Percentiles rank a stretch among this genome's conserved stretches.
Evolutionary conservation across 345 rosid species (phyloP).

Genomic region (Pugionium cornutum): DNA sequence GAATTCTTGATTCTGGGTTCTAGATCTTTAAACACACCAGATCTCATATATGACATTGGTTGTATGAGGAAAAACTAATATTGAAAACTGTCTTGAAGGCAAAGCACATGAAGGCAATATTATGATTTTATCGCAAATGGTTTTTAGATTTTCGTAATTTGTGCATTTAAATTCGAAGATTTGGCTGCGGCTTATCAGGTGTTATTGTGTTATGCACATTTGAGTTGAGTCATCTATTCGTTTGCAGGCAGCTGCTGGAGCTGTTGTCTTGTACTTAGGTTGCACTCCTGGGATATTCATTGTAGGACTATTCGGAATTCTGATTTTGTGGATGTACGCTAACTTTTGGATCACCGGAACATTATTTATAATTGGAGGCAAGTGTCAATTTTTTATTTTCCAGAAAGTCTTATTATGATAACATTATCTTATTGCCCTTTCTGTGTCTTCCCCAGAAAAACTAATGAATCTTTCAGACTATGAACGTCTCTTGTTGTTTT

Average conservation of each 20-base stretch:
- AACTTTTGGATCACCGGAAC: constrained; percentile 98
- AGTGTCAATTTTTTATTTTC: too few relatives aligned
- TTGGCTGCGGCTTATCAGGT: not conserved
- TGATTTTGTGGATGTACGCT: constrained; percentile 95
- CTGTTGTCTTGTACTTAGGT: constrained; percentile 76
- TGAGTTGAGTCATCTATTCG: constrained; percentile 5
- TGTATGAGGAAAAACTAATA: not conserved
- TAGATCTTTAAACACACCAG: not conserved
- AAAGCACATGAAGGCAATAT: not conserved
- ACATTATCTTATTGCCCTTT: too few relatives aligned
- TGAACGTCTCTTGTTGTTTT: not conserved
- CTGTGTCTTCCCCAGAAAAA: too few relatives aligned
- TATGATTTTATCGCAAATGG: not conserved
- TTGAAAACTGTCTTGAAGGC: not conserved
- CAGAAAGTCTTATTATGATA: too few relatives aligned
- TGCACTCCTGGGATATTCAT: constrained; percentile 96
- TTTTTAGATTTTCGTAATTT: not conserved
- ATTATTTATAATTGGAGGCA: constrained; percentile 88
- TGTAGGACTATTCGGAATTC: constrained; percentile 78
- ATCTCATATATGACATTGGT: constrained; percentile 3
- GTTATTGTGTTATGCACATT: not conserved
- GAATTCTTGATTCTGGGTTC: not conserved
- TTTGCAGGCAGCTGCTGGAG: constrained; percentile 87
- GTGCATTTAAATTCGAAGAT: not conserved
- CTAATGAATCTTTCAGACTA: too few relatives aligned